A percentile compares a stretch with the other conserved stretches of the same genome.
These are phyloP conservation scores for Sclerotinia nivalis DNA, from an alignment of 2,329 filamentous ascomycete species.

Conservation along the genomic window DNA sequence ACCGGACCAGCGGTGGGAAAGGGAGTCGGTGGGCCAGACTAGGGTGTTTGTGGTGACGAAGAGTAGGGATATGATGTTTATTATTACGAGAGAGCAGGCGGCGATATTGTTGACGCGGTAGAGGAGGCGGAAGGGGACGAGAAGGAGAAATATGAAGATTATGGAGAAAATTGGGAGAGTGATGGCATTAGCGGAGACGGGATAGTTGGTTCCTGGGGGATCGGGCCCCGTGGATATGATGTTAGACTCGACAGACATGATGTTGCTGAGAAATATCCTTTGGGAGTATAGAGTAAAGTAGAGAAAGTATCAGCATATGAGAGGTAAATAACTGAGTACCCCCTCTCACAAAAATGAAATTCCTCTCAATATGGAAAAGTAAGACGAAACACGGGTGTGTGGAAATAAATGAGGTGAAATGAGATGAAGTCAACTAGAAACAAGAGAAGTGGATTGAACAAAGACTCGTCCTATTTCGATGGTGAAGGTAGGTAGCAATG, in stretches of 20 bases:
- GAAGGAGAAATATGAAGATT: slow-evolving; percentile 52
- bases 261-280: background rate
- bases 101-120: slow-evolving; percentile 60
- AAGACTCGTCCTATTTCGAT: background rate
- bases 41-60: slow-evolving; percentile 61
- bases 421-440: background rate
- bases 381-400: slow-evolving; percentile 6
- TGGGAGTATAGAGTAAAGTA: background rate
- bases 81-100: slow-evolving; percentile 56
- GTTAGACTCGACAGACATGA: background rate
- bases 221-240: slow-evolving; percentile 8
- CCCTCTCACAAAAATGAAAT: background rate
- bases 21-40: slow-evolving; percentile 63
- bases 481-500: background rate
- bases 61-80: slow-evolving; percentile 57
- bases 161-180: slow-evolving; percentile 51
- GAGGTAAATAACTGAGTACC: background rate
- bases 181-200: slow-evolving; percentile 40
- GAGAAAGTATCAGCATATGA: background rate
- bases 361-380: background rate
- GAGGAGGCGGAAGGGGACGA: slow-evolving; percentile 61
- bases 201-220: background rate
- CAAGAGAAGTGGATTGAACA: background rate
- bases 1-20: slow-evolving; percentile 57
- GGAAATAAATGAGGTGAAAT: background rate